phyloP scores from a whole-genome alignment of 73 alveolate genomes.

The Paramecium sexaurelia region DNA sequence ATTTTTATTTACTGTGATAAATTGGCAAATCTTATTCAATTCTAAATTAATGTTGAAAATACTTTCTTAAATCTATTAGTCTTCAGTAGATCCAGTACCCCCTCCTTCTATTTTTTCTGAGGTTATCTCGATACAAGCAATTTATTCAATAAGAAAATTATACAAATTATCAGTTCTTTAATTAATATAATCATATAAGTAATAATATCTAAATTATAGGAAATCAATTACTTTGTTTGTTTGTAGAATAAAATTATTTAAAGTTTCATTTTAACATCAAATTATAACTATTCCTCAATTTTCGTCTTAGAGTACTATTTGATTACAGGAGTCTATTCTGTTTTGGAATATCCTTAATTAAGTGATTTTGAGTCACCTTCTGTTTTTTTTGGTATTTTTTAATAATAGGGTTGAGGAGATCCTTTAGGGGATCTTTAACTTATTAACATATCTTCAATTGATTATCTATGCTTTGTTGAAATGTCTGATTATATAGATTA shows the following conservation, averaged over 20 bases:
- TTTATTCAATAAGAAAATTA: constrained; percentile 31
- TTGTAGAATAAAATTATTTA: neutral
- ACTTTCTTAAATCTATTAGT: constrained; percentile 18
- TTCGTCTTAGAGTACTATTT: neutral
- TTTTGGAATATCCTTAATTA: neutral
- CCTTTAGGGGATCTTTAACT: neutral
- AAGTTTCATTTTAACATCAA: constrained; percentile 22
- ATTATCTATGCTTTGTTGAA: constrained; percentile 43
- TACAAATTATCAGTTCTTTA: constrained; percentile 18
- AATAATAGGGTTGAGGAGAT: neutral
- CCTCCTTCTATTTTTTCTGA: neutral
- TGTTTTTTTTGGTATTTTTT: neutral
- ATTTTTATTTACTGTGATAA: constrained; percentile 5
- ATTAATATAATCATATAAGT: neutral
- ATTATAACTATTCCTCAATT: neutral
- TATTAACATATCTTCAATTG: neutral
- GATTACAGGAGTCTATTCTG: neutral
- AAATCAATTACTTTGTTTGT: neutral
- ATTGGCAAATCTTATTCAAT: constrained; percentile 39
- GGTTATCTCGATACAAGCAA: neutral
- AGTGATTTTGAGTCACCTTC: neutral
- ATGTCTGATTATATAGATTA: constrained; percentile 46
- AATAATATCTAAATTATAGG: neutral
- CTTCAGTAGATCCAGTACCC: constrained; percentile 32
- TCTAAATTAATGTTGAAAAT: neutral